phyloP scores from a whole-genome alignment of 139 green algal genomes.

The Eudorina sp. region DNA sequence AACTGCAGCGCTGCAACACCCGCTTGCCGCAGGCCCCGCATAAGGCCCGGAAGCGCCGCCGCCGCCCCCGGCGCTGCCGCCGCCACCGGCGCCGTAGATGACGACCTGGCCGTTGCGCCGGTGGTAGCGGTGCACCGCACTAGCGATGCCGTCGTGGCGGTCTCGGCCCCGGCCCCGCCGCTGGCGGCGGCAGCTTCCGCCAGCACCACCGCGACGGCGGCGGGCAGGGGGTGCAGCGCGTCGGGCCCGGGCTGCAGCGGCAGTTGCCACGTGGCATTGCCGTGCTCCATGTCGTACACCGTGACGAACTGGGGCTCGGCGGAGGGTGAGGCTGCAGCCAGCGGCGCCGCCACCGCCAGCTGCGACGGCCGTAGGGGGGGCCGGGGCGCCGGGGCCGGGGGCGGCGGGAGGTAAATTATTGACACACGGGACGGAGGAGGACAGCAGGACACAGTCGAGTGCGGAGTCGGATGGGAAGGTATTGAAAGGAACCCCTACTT shows the following conservation, averaged over 20 bases:
- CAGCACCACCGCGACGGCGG: not conserved
- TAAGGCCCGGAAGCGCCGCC: not conserved
- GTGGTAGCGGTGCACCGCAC: too few species aligned
- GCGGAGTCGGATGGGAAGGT: too few species aligned
- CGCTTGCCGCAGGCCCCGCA: not conserved
- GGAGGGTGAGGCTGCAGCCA: not conserved
- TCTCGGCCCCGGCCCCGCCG: too few species aligned
- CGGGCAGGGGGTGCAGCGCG: not conserved
- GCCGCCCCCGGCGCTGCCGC: not conserved
- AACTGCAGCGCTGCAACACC: conserved; percentile 40
- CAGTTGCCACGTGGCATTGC: conserved; percentile 37
- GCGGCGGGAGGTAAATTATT: not conserved
- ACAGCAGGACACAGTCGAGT: too few species aligned
- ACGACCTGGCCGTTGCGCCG: not conserved
- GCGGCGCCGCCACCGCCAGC: not conserved
- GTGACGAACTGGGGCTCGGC: not conserved
- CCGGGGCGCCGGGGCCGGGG: too few species aligned
- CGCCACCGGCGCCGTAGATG: not conserved
- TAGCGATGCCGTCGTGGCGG: not conserved
- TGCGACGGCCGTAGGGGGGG: not conserved
- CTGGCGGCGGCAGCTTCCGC: not conserved
- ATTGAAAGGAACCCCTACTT: too few species aligned
- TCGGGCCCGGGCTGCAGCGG: conserved; percentile 25
- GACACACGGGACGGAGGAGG: too few species aligned
- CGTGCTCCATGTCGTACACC: conserved; percentile 45